phyloP scores from a whole-genome alignment of 1,284 basidiomycete species.

The Ceratobasidium sp. region DNA sequence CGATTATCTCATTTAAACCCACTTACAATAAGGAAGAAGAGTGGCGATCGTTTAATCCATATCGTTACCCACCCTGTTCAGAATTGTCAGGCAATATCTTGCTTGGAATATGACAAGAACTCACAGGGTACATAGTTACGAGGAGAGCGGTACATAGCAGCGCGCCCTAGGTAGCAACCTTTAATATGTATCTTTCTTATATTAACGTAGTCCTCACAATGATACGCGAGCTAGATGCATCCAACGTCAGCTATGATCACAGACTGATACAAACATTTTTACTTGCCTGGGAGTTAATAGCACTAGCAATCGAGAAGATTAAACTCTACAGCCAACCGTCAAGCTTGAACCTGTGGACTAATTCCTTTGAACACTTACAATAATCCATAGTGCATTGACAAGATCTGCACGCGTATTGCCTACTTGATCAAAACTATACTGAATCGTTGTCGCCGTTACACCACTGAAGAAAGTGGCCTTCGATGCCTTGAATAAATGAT shows the following conservation, averaged over 20 bases:
- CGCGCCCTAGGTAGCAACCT: conserved; percentile 27
- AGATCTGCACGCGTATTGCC: conserved; percentile 47
- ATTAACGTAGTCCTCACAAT: conserved; percentile 33
- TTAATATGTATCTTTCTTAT: neutral
- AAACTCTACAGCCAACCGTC: conserved; percentile 53
- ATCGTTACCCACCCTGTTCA: conserved; percentile 72
- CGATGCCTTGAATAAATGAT: neutral
- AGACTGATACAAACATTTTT: neutral
- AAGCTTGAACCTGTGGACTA: neutral
- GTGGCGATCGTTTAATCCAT: conserved; percentile 65
- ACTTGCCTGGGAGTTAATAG: conserved; percentile 75
- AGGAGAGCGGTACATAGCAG: conserved; percentile 76
- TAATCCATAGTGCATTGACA: conserved; percentile 80
- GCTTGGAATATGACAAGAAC: too few species aligned
- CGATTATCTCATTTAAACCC: neutral
- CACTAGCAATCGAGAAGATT: conserved; percentile 80
- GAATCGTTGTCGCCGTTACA: conserved; percentile 65
- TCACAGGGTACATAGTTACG: conserved; percentile 71
- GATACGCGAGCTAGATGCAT: conserved; percentile 46
- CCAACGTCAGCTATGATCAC: too few species aligned
- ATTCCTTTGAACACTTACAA: conserved; percentile 48
- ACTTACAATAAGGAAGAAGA: conserved; percentile 30
- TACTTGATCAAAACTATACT: conserved; percentile 32
- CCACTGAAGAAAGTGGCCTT: conserved; percentile 80
- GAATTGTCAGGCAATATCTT: too few species aligned